A percentile compares a stretch with the other conserved stretches of the same genome.
phyloP scores from a whole-genome alignment of 768 basidiomycete species.

The Suillus subaureus region DNA sequence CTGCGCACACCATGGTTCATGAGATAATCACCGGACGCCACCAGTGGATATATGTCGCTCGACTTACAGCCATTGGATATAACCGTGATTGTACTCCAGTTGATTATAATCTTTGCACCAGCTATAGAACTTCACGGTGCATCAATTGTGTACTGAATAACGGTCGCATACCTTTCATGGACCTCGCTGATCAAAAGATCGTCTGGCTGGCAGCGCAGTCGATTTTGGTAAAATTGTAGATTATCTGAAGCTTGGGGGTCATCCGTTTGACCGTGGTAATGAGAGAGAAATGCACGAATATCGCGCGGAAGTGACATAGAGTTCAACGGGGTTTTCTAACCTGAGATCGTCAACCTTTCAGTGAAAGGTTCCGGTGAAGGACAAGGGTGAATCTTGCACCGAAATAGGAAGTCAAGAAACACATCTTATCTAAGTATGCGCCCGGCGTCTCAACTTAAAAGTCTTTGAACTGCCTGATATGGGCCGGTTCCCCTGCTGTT shows the following conservation, averaged over 20 bases:
- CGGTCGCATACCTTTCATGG: constrained; percentile 50
- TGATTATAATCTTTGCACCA: constrained; percentile 65
- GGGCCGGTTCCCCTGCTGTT: neutral
- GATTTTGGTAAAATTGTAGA: constrained; percentile 63
- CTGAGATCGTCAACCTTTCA: neutral
- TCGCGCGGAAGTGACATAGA: constrained; percentile 22
- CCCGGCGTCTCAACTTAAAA: constrained; percentile 4
- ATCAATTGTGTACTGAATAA: neutral
- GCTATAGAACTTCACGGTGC: constrained; percentile 36
- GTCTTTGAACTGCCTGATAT: neutral
- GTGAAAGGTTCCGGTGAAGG: neutral
- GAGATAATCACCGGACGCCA: neutral
- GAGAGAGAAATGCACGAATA: constrained; percentile 27
- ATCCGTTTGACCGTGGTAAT: constrained; percentile 22
- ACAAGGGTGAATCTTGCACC: neutral
- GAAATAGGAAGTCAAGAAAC: neutral
- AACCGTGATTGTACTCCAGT: constrained; percentile 71
- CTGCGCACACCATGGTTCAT: constrained; percentile 32
- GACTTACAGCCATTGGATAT: constrained; percentile 79
- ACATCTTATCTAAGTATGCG: constrained; percentile 1
- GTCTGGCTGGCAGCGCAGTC: constrained; percentile 60
- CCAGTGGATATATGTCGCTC: neutral
- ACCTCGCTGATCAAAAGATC: constrained; percentile 62
- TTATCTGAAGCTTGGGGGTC: constrained; percentile 39
- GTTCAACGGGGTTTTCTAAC: neutral